Percentiles rank a stretch among this genome's conserved stretches.
phyloP scores from a whole-genome alignment of 257 asterid genomes.

The Ballota nigra region DNA sequence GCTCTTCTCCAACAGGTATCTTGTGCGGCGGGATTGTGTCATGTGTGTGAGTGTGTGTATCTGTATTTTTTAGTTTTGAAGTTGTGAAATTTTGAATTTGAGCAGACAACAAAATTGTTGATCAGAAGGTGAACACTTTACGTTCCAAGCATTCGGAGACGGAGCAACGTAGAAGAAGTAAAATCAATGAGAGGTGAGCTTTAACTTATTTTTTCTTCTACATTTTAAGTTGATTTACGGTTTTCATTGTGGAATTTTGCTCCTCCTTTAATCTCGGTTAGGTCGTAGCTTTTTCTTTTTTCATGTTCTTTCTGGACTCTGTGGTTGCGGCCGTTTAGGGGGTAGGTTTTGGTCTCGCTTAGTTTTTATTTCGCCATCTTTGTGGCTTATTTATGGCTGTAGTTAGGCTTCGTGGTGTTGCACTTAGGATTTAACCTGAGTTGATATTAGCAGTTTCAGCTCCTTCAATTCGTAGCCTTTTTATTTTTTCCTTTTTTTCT shows the following conservation, averaged over 20 bases:
- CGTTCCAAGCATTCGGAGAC: conserved; percentile 91
- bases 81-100: conserved; percentile 13
- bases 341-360: background rate
- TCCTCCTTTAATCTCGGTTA: background rate
- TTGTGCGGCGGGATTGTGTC: background rate
- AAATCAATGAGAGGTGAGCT: conserved; percentile 76
- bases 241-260: background rate
- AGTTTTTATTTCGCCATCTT: background rate
- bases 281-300: background rate
- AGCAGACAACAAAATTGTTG: conserved; percentile 51
- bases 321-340: background rate
- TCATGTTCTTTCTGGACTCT: background rate
- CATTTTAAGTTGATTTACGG: background rate
- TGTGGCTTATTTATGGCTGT: background rate
- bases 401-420: background rate
- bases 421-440: background rate
- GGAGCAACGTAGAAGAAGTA: conserved; percentile 81
- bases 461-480: background rate
- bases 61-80: background rate
- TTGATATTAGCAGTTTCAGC: background rate
- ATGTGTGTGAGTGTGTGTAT: background rate
- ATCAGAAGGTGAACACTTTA: conserved; percentile 45
- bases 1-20: conserved; percentile 50
- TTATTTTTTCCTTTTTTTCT: no score
- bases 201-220: background rate